A percentile compares a stretch with the other conserved stretches of the same genome.
Evolutionary conservation across 257 asterid species (phyloP).

Genomic region (Perilla frutescens): DNA sequence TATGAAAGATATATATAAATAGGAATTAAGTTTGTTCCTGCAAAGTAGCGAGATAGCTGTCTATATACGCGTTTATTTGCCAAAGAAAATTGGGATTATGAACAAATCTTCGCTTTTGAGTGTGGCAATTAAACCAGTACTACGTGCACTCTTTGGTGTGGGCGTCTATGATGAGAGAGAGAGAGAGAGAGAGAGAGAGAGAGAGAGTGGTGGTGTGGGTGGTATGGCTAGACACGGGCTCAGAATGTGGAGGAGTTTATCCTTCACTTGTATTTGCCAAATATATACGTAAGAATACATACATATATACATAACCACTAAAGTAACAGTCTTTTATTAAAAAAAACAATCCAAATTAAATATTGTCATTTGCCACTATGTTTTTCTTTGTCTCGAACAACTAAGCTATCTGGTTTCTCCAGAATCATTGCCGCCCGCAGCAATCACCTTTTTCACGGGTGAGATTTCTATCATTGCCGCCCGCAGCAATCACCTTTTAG

Average conservation of each 20-base stretch:
- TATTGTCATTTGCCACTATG: neutral
- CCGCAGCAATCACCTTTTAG: too few relatives aligned
- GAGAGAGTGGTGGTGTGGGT: slow-evolving; percentile 5
- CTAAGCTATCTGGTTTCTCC: neutral
- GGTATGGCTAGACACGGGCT: neutral
- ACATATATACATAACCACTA: neutral
- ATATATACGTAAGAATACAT: neutral
- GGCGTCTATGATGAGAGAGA: slow-evolving; percentile 17
- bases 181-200: too few relatives aligned
- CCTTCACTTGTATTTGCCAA: slow-evolving; percentile 11
- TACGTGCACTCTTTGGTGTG: neutral
- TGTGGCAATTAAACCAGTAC: slow-evolving; percentile 16
- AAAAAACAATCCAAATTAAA: neutral
- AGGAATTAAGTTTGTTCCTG: neutral
- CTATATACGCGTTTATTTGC: neutral
- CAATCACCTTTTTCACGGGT: too few relatives aligned
- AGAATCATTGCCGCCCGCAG: too few relatives aligned
- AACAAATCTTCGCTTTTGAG: slow-evolving; percentile 21
- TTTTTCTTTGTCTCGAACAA: neutral
- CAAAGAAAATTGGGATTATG: slow-evolving; percentile 29
- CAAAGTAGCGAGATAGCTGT: too few relatives aligned
- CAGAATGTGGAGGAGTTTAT: slow-evolving; percentile 32
- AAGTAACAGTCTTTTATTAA: neutral
- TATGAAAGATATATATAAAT: neutral
- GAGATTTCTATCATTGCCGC: too few relatives aligned